A percentile compares a stretch with the other conserved stretches of the same genome.
Conservation (phyloP, 768 basidiomycete species). For the Lactarius akahatsu region DNA sequence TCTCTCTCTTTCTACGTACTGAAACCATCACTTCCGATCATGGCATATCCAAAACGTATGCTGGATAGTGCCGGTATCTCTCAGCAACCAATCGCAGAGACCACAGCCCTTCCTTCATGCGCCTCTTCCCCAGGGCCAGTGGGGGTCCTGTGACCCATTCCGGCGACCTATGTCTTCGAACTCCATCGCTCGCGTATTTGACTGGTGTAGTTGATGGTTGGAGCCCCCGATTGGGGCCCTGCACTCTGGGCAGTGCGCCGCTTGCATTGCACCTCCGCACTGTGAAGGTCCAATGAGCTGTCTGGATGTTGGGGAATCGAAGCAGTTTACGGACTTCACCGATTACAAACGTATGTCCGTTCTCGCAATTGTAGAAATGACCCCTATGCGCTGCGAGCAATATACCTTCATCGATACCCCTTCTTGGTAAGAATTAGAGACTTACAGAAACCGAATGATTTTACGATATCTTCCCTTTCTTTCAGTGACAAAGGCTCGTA, state of each 20-base stretch:
- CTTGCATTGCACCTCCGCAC: conserved; percentile 59
- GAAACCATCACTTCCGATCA: too few relatives aligned
- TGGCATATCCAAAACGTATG: too few relatives aligned
- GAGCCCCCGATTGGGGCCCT: conserved; percentile 52
- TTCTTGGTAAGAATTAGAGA: neutral
- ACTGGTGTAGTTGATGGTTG: conserved; percentile 40
- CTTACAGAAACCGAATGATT: conserved; percentile 34
- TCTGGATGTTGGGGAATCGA: conserved; percentile 3
- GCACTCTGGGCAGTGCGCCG: conserved; percentile 56
- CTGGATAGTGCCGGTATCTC: too few relatives aligned
- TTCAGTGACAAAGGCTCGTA: conserved; percentile 33
- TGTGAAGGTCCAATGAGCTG: conserved; percentile 30
- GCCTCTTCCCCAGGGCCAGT: conserved; percentile 36
- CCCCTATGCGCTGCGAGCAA: conserved; percentile 32
- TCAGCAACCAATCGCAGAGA: too few relatives aligned
- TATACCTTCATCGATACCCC: neutral
- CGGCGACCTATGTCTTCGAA: conserved; percentile 44
- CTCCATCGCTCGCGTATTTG: conserved; percentile 49
- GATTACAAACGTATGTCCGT: conserved; percentile 65
- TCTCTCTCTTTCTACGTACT: too few relatives aligned
- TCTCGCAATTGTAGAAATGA: conserved; percentile 41
- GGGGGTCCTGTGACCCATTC: conserved; percentile 34
- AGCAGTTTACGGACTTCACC: conserved; percentile 42
- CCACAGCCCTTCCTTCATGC: conserved; percentile 14
- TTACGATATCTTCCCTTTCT: conserved; percentile 33